These are phyloP conservation scores for Lentinula aciculospora DNA, from an alignment of 768 basidiomycete genomes.

Conservation along the genomic window DNA sequence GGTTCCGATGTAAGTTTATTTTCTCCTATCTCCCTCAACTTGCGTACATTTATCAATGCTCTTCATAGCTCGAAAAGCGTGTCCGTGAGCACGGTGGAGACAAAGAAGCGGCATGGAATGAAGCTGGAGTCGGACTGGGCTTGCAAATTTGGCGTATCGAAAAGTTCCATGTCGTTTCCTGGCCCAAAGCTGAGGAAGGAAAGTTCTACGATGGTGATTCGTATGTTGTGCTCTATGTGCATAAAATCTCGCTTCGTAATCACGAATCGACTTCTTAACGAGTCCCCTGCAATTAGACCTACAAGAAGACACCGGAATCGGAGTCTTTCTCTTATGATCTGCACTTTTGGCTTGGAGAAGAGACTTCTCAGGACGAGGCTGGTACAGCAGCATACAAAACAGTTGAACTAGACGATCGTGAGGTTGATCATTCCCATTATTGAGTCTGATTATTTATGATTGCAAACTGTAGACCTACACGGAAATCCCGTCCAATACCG, in stretches of 20 bases:
- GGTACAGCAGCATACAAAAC: constrained; percentile 59
- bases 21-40: not conserved
- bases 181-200: constrained; percentile 46
- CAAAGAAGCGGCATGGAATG: constrained; percentile 44
- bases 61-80: constrained; percentile 46
- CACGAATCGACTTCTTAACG: not conserved
- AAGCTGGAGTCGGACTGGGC: constrained; percentile 35
- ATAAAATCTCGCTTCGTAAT: constrained; percentile 11
- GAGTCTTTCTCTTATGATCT: constrained; percentile 48
- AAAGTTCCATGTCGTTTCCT: constrained; percentile 46
- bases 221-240: constrained; percentile 58
- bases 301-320: constrained; percentile 44
- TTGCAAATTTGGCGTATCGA: constrained; percentile 57
- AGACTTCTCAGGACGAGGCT: constrained; percentile 56
- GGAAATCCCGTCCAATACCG: constrained; percentile 56
- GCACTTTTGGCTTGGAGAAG: constrained; percentile 60
- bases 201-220: constrained; percentile 62
- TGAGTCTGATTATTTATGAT: not conserved
- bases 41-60: not conserved
- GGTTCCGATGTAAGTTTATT: constrained; percentile 48
- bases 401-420: constrained; percentile 62
- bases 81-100: constrained; percentile 49
- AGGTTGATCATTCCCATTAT: constrained; percentile 15
- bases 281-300: constrained; percentile 36
- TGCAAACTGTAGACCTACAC: constrained; percentile 36